phyloP scores from a whole-genome alignment of 75 land plant species.

The Picea sitchensis region DNA sequence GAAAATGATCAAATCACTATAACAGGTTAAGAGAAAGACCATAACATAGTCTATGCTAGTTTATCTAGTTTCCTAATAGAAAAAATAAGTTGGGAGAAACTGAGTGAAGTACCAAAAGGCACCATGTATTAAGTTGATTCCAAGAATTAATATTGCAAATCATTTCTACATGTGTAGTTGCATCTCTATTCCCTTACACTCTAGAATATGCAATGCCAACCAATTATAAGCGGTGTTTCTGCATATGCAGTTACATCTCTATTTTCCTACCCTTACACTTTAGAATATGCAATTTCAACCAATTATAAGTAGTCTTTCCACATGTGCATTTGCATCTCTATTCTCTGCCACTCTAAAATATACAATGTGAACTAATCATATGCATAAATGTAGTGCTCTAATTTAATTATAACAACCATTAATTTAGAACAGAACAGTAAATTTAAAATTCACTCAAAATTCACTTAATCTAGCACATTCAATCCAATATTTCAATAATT shows the following conservation, averaged over 20 bases:
- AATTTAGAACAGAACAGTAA: too few species aligned
- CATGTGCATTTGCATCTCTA: slow-evolving; percentile 86
- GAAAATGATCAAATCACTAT: not conserved
- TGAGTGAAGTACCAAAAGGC: slow-evolving; percentile 55
- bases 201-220: too few species aligned
- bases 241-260: too few species aligned
- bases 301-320: too few species aligned
- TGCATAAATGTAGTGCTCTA: not conserved
- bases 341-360: slow-evolving; percentile 67
- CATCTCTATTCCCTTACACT: too few species aligned
- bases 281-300: too few species aligned
- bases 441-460: too few species aligned
- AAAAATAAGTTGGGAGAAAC: not conserved
- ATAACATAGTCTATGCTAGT: not conserved
- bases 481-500: too few species aligned
- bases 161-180: slow-evolving; percentile 60
- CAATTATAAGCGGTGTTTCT: too few species aligned
- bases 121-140: slow-evolving; percentile 59
- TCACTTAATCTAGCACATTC: too few species aligned
- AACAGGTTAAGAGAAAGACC: not conserved
- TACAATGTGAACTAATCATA: slow-evolving; percentile 10
- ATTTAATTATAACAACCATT: too few species aligned
- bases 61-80: not conserved
- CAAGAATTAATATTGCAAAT: slow-evolving; percentile 83
- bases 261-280: too few species aligned